Evolutionary conservation across 2,329 filamentous ascomycete species (phyloP), one percentile per base, ranked within the genome.

Genomic region (Colletotrichum sp.): DNA sequence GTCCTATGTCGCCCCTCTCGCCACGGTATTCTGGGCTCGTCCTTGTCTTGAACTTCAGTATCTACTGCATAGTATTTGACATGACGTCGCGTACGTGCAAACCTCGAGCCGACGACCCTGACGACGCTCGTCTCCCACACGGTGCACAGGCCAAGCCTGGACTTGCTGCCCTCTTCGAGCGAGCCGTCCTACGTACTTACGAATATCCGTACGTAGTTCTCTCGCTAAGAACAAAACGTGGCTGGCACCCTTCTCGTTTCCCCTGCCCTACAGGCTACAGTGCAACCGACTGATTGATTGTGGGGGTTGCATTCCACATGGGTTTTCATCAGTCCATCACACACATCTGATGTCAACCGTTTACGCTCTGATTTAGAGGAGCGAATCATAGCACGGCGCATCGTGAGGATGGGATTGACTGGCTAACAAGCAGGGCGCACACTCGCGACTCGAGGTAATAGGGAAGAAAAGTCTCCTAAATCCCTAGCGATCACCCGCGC

Each of bases 251-350:
- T 30, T 71, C 67, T 30, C 6, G 28, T 28, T 36, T 57, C 67
- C 67, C 24, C 72, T 39, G 63, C 36, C 69, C 39, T 48, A n/a
- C 68, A 61, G 63, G 24, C 57, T 21, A 52, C 43, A 43, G 43
- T 65, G 48, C 57, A 59, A 52, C 69, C 57, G 48, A 48, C 64
- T 39, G 57, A 73, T 36, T 39, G 57, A 73, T 59, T 75, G 73
- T 69, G 70, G 73, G 73, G 70, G 73, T 73, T 68, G 70, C 70
- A 68, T 68, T 60, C 18, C 21, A 65, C 65, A 36, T 32, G 43
- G 39, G 34, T 26, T 67, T 61, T 9, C 13, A 30, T 30, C 43
- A 34, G n/a, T 67, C 65, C 43, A 60, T 61, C 52, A 43, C 36
- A 32, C 26, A 48, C 34, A 57, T 66, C 32, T 28, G 15, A 28